Evolutionary conservation across 2,329 filamentous ascomycete genomes (phyloP).

Genomic region (Aspergillus awamori): DNA sequence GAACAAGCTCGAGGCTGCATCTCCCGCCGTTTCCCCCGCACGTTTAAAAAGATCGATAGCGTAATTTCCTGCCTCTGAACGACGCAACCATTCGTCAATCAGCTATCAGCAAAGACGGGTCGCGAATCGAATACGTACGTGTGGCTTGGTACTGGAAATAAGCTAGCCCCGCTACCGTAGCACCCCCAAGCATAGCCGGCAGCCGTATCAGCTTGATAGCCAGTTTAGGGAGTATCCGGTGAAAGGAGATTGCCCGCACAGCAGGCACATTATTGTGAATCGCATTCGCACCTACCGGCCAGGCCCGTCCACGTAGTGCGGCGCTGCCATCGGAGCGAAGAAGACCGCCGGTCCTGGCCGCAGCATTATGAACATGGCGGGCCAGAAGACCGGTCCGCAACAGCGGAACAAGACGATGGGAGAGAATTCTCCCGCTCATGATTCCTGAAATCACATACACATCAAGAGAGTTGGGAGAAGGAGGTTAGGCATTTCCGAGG

Average conservation of each 20-base stretch:
- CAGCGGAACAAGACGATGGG: constrained; percentile 70
- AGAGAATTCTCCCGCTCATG: constrained; percentile 76
- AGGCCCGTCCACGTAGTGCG: constrained; percentile 66
- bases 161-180: constrained; percentile 81
- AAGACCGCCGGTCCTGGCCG: constrained; percentile 68
- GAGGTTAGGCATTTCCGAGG: constrained; percentile 27
- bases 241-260: constrained; percentile 67
- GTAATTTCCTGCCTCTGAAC: constrained; percentile 71
- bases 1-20: constrained; percentile 70
- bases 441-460: constrained; percentile 45
- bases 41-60: constrained; percentile 74
- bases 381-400: constrained; percentile 63
- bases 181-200: constrained; percentile 87
- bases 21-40: constrained; percentile 71
- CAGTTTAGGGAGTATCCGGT: constrained; percentile 75
- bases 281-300: constrained; percentile 74
- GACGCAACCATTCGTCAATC: not conserved
- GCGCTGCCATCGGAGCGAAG: constrained; percentile 67
- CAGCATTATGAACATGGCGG: constrained; percentile 65
- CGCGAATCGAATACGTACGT: constrained; percentile 58
- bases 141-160: constrained; percentile 96
- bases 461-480: constrained; percentile 16
- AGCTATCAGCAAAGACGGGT: constrained; percentile 6
- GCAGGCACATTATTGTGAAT: constrained; percentile 83
- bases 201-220: constrained; percentile 86